Percentiles rank a stretch among this genome's conserved stretches.
These are phyloP conservation scores for Tulasnella sp. DNA, from an alignment of 768 basidiomycete genomes.

Conservation along the genomic window DNA sequence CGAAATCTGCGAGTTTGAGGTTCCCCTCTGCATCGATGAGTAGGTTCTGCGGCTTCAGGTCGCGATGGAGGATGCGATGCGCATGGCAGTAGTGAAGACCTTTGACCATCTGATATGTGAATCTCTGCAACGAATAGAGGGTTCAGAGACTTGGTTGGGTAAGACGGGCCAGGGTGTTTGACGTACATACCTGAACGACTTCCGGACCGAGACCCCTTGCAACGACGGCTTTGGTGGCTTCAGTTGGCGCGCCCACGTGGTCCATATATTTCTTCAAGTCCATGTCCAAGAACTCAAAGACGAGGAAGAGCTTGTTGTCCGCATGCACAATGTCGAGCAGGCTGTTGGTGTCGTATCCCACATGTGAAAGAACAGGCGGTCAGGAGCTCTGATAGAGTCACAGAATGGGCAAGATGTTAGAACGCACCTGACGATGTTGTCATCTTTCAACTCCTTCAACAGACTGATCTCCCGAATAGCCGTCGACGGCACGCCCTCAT, in stretches of 20 bases:
- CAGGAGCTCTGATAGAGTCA: neutral
- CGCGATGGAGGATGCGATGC: conserved; percentile 91
- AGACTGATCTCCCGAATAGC: conserved; percentile 97
- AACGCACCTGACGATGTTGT: conserved; percentile 79
- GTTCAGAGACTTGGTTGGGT: neutral
- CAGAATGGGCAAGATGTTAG: neutral
- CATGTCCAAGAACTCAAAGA: conserved; percentile 95
- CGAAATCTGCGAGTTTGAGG: conserved; percentile 94
- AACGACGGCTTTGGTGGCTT: neutral
- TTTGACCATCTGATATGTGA: conserved; percentile 84
- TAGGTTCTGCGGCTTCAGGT: conserved; percentile 93
- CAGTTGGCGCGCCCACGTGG: conserved; percentile 33
- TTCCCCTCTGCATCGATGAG: conserved; percentile 84
- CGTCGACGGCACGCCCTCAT: conserved; percentile 96
- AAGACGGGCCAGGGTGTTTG: neutral
- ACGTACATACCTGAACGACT: conserved; percentile 45
- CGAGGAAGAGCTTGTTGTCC: conserved; percentile 94
- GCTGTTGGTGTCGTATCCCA: conserved; percentile 33
- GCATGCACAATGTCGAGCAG: conserved; percentile 93
- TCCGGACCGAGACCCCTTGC: conserved; percentile 6
- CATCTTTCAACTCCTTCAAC: conserved; percentile 91
- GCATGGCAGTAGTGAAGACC: conserved; percentile 93
- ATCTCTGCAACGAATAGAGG: conserved; percentile 58
- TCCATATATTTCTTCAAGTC: conserved; percentile 98
- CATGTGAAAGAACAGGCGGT: neutral